Conservation (phyloP, 202 grass and related monocot species). For the Carex arenaria region DNA sequence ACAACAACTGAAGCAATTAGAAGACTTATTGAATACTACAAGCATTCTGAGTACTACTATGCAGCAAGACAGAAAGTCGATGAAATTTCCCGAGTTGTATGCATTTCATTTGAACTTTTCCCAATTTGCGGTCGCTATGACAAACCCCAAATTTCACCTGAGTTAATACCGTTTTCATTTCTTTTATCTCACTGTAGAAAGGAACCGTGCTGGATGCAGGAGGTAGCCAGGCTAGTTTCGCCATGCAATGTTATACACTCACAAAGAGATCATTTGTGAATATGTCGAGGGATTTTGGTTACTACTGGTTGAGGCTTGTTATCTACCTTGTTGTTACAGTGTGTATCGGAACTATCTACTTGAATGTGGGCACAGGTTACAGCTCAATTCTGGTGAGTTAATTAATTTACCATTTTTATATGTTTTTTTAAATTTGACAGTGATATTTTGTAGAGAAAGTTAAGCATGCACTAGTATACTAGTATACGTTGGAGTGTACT, state of each 20-base stretch:
- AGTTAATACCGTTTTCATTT: slow-evolving; percentile 8
- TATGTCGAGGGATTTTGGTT: slow-evolving; percentile 94
- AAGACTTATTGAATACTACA: slow-evolving; percentile 60
- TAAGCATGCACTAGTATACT: not conserved
- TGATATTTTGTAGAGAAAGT: not conserved
- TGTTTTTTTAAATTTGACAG: not conserved
- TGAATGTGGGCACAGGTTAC: slow-evolving; percentile 84
- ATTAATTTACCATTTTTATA: not conserved
- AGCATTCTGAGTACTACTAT: slow-evolving; percentile 55
- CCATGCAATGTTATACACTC: slow-evolving; percentile 64
- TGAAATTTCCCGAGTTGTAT: slow-evolving; percentile 74
- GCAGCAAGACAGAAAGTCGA: slow-evolving; percentile 59
- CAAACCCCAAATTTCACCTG: not conserved
- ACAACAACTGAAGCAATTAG: slow-evolving; percentile 69
- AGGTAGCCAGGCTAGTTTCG: slow-evolving; percentile 88
- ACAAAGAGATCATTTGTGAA: slow-evolving; percentile 82
- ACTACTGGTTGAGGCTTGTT: slow-evolving; percentile 93
- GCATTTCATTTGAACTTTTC: slow-evolving; percentile 22
- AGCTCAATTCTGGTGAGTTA: slow-evolving; percentile 79
- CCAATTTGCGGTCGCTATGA: not conserved
- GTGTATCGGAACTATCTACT: slow-evolving; percentile 91
- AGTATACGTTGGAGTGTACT: not conserved
- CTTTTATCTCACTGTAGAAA: slow-evolving; percentile 48
- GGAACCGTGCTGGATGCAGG: slow-evolving; percentile 74
- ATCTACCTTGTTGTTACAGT: slow-evolving; percentile 89